These are phyloP conservation scores for Epipyxis sp. DNA, from an alignment of 108 stramenopile species.

Conservation along the genomic window DNA sequence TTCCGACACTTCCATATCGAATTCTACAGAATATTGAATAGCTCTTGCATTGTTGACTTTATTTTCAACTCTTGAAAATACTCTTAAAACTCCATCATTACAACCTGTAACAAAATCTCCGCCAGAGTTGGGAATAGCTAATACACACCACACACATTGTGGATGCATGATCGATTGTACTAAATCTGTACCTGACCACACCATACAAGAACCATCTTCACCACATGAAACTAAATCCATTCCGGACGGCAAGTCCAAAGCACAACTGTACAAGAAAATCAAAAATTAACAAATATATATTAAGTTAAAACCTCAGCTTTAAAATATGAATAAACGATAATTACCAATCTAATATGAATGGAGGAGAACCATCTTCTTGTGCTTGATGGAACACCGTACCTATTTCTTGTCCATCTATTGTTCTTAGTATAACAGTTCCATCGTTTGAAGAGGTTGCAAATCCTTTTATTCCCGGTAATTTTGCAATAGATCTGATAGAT, in stretches of 20 bases:
- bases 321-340: not conserved
- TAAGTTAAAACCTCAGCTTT: no score
- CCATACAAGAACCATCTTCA: constrained; percentile 2
- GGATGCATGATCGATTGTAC: constrained; percentile 24
- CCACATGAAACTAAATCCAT: constrained; percentile 13
- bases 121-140: not conserved
- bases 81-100: constrained; percentile 7
- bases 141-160: not conserved
- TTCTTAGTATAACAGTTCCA: constrained; percentile 19
- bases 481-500: constrained; percentile 9
- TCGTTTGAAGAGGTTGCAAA: constrained; percentile 26
- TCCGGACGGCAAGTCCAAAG: no score
- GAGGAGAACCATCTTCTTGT: constrained; percentile 14
- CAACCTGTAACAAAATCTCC: constrained; percentile 12
- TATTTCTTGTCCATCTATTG: constrained; percentile 5
- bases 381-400: not conserved
- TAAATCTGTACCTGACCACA: constrained; percentile 17
- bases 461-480: constrained; percentile 16
- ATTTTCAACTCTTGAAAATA: not conserved
- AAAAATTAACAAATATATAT: no score
- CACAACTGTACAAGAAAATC: not conserved
- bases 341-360: not conserved
- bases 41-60: not conserved
- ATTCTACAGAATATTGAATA: not conserved
- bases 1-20: not conserved